phyloP scores from a whole-genome alignment of 2,329 filamentous ascomycete species.

The Ustulina deusta region DNA sequence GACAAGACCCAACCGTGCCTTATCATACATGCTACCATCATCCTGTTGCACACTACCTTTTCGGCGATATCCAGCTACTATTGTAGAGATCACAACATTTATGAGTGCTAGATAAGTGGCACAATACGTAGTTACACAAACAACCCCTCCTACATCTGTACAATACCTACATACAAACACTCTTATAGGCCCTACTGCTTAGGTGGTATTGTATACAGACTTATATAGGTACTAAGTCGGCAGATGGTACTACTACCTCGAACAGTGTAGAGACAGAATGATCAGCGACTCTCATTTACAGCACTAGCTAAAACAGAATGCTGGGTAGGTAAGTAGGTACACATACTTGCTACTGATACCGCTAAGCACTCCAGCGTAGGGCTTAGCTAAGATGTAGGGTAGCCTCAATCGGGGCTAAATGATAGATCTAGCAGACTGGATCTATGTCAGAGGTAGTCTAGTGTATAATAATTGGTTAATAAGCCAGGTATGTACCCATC shows the following conservation, averaged over 20 bases:
- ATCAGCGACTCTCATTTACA: background rate
- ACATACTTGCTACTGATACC: too few relatives aligned
- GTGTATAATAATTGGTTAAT: too few relatives aligned
- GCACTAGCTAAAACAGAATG: background rate
- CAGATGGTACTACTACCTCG: too few relatives aligned
- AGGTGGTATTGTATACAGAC: too few relatives aligned
- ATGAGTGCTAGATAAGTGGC: background rate
- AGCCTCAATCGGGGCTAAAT: constrained; percentile 25
- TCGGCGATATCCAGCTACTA: background rate
- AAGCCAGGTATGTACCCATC: too few relatives aligned
- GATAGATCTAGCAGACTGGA: constrained; percentile 1
- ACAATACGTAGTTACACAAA: background rate
- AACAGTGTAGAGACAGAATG: too few relatives aligned
- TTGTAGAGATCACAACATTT: background rate
- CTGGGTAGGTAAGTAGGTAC: background rate
- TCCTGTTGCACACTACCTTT: background rate
- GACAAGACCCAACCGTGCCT: background rate
- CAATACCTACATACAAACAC: background rate
- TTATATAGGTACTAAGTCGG: too few relatives aligned
- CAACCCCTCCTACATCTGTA: background rate
- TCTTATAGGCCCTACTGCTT: too few relatives aligned
- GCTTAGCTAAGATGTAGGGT: constrained; percentile 34
- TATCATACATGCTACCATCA: background rate
- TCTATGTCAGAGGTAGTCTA: background rate
- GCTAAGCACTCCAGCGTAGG: constrained; percentile 29